Evolutionary conservation across 306 rosid genomes (phyloP), one percentile per base, ranked within the genome.

Genomic region (Trifolium dubium): DNA sequence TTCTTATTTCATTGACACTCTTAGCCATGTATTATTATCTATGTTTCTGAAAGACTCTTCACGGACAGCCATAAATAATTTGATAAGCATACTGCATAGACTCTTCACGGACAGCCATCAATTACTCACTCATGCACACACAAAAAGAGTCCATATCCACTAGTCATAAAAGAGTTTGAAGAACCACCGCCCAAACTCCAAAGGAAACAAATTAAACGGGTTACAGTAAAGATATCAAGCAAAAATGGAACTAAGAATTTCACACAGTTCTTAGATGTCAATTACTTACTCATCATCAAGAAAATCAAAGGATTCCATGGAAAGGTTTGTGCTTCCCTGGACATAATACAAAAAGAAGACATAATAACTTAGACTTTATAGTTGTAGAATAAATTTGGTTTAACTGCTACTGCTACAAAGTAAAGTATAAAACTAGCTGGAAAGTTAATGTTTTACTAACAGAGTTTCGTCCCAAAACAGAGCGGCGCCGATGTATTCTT

Each of bases 251-350:
- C 10, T 19, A 10, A 39, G 70, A 40, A 64, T 64, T 19, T 11
- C 47, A 44, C 73, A 83, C 73, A 84, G 44, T 61, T 76, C 58
- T 61, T 62, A 64, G 67, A 64, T 56, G 74, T 50, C 54, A 77
- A 73, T 77, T 82, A 87, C 98, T 87, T 88, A 94, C 98, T 85
- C 97, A 10, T 83, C 92, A 28, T 39, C 13, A 32, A 81, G 8
- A 69, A 23, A 75, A 67, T 89, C 96, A 60, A 89, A 73, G 72
- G 81, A 65, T 12, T 65, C 71, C 55, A 65, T 41, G 37, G 71
- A 65, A 65, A 65, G 19, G 37, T 65, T 23, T 54, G 23, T 65
- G 37, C 71, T 65, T 65, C 54, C 71, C 71, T 65, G 19, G 37
- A 43, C 37, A 65, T 41, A 43, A 19, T 65, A 65, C 12, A 65